Conservation (phyloP, 2,329 filamentous ascomycete genomes). For the Pyrenochaeta sp. region DNA sequence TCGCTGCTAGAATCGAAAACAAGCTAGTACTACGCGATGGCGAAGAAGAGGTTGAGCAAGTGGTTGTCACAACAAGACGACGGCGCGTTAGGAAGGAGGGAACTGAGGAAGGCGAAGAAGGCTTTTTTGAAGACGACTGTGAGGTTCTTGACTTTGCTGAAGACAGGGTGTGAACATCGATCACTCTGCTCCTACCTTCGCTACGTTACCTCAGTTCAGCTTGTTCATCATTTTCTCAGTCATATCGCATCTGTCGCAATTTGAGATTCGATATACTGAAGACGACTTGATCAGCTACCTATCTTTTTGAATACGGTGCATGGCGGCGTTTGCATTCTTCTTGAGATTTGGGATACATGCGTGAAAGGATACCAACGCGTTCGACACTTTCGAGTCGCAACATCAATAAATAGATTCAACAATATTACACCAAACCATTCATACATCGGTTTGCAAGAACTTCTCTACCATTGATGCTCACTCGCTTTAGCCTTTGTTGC, state of each 20-base stretch:
- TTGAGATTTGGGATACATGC: neutral
- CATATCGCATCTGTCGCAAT: neutral
- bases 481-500: no score
- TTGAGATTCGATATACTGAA: neutral
- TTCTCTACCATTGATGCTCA: no score
- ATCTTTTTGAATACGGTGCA: neutral
- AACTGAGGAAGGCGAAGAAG: constrained; percentile 68
- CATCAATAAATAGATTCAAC: neutral
- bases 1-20: constrained; percentile 51
- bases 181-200: neutral
- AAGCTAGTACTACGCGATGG: constrained; percentile 61
- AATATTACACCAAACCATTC: neutral
- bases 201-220: neutral
- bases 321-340: neutral
- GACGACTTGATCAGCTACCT: neutral
- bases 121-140: constrained; percentile 92
- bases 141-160: constrained; percentile 88
- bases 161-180: constrained; percentile 56
- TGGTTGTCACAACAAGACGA: constrained; percentile 82
- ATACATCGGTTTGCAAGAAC: no score
- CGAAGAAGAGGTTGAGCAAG: constrained; percentile 73
- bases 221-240: neutral
- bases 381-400: neutral
- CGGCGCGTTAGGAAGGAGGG: constrained; percentile 62
- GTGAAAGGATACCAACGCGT: constrained; percentile 2